These are phyloP conservation scores for Xylaria polymorpha DNA, from an alignment of 2,329 filamentous ascomycete species.

Conservation along the genomic window DNA sequence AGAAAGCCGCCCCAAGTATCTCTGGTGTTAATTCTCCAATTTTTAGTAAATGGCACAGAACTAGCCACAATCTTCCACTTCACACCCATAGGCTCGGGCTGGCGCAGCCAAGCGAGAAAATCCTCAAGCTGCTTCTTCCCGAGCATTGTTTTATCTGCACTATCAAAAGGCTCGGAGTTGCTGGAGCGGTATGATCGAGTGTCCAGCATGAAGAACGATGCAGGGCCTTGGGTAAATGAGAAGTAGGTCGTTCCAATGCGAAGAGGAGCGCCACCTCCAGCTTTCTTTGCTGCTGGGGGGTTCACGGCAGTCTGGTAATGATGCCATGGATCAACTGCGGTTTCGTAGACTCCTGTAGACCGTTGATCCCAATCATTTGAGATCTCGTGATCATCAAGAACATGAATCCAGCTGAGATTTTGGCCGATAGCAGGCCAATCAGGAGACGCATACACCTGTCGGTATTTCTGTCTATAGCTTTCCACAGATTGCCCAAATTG, in stretches of 20 bases:
- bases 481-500: constrained; percentile 77
- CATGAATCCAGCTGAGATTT: constrained; percentile 96
- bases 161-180: constrained; percentile 68
- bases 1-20: constrained; percentile 98
- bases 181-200: constrained; percentile 87
- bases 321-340: constrained; percentile 85
- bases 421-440: constrained; percentile 83
- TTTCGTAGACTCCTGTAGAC: constrained; percentile 80
- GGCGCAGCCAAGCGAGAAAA: constrained; percentile 79
- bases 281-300: constrained; percentile 73
- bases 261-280: constrained; percentile 53
- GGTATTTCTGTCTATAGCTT: constrained; percentile 90
- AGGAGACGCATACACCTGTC: constrained; percentile 93
- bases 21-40: constrained; percentile 87
- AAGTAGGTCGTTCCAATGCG: constrained; percentile 80
- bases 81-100: constrained; percentile 78
- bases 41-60: constrained; percentile 95
- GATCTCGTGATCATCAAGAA: constrained; percentile 97
- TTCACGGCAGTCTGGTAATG: constrained; percentile 89
- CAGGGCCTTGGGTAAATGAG: constrained; percentile 88
- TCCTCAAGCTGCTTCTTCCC: constrained; percentile 82
- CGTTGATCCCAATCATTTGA: constrained; percentile 91
- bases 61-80: constrained; percentile 95
- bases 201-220: constrained; percentile 94
- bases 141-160: constrained; percentile 84